These are phyloP conservation scores for Peziza echinospora DNA, from an alignment of 495 filamentous ascomycete genomes.

Conservation along the genomic window DNA sequence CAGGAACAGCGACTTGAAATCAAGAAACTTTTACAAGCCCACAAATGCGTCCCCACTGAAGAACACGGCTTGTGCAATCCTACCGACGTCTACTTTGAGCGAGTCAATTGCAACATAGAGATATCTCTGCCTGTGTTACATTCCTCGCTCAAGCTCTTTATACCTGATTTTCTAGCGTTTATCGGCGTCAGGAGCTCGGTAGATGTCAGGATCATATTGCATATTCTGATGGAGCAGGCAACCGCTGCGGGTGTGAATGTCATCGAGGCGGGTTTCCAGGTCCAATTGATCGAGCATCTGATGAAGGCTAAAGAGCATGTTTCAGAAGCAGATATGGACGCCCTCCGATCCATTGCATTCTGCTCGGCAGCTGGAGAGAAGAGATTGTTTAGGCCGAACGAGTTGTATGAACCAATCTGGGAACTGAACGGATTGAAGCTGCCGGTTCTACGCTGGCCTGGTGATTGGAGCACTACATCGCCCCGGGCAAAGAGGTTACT, in stretches of 20 bases:
- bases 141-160: conserved; percentile 52
- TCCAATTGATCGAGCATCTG: no score
- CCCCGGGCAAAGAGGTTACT: background rate
- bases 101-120: conserved; percentile 77
- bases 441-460: conserved; percentile 53
- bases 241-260: conserved; percentile 21
- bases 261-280: no score
- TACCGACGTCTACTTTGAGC: conserved; percentile 71
- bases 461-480: background rate
- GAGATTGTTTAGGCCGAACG: conserved; percentile 51
- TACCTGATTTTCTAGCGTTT: conserved; percentile 66
- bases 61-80: conserved; percentile 78
- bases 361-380: conserved; percentile 31
- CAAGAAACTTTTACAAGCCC: conserved; percentile 34
- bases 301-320: no score
- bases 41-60: conserved; percentile 60
- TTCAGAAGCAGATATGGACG: conserved; percentile 67
- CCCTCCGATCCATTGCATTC: conserved; percentile 51
- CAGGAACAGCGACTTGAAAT: conserved; percentile 35
- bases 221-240: conserved; percentile 43
- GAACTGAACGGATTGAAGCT: conserved; percentile 43
- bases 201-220: conserved; percentile 80
- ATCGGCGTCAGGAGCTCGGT: conserved; percentile 70
- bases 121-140: conserved; percentile 69
- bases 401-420: conserved; percentile 68